phyloP scores from a whole-genome alignment of 345 rosid species.

The Eucalyptus leucophloia region DNA sequence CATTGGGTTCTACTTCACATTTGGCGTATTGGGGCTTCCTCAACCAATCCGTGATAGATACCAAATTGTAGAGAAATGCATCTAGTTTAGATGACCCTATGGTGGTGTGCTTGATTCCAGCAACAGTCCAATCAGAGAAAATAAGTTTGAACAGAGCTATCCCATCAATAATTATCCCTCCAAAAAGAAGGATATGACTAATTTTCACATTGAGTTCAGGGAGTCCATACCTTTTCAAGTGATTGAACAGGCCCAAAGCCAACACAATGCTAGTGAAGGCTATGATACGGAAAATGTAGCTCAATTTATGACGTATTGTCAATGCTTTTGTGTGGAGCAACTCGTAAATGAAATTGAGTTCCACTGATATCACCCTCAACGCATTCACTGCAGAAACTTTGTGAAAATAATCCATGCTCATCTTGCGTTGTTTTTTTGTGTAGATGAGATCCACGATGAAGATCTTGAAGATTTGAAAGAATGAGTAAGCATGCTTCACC shows the following conservation, averaged over 20 bases:
- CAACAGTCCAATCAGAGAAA: background rate
- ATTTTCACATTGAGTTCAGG: background rate
- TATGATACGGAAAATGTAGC: background rate
- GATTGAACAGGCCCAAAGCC: background rate
- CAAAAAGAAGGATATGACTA: background rate
- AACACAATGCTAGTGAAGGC: background rate
- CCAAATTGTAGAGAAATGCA: background rate
- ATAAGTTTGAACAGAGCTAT: background rate
- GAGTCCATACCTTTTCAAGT: background rate
- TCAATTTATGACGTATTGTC: background rate
- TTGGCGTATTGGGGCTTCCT: background rate
- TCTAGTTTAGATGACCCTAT: background rate
- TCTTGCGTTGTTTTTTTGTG: too few relatives aligned
- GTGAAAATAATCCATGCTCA: background rate
- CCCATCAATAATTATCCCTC: background rate
- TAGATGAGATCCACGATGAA: too few relatives aligned
- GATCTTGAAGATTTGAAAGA: too few relatives aligned
- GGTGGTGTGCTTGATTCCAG: accelerated
- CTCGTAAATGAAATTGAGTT: background rate
- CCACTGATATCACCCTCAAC: background rate
- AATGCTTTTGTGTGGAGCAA: background rate
- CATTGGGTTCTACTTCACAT: background rate
- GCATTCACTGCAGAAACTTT: background rate
- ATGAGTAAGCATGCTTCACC: too few relatives aligned
- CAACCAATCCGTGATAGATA: background rate